phyloP scores from a whole-genome alignment of 2,329 filamentous ascomycete species.

The Arthrobotrys sphaeroides region DNA sequence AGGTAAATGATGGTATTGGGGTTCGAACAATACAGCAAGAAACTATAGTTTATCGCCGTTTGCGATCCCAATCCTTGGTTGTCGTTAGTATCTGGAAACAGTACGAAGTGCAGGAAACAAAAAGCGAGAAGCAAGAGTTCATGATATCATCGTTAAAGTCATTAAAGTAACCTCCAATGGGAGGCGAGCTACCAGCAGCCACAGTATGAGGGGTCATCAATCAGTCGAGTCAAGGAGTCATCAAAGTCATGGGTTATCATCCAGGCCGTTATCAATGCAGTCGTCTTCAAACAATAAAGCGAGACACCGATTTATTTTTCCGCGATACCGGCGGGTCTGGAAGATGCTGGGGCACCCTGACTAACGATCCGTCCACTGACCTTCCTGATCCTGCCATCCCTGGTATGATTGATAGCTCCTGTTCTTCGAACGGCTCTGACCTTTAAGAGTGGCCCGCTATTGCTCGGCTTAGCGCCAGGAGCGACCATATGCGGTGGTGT shows the following conservation, averaged over 20 bases:
- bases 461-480: conserved; percentile 32
- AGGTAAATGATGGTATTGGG: conserved; percentile 11
- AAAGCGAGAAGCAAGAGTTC: not conserved
- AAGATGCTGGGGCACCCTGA: conserved; percentile 34
- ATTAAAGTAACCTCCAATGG: not conserved
- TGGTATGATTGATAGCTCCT: conserved; percentile 39
- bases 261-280: not conserved
- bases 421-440: conserved; percentile 45
- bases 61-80: conserved; percentile 13
- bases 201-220: not conserved
- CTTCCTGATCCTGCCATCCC: conserved; percentile 44
- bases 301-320: conserved; percentile 15
- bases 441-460: conserved; percentile 27
- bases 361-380: conserved; percentile 46
- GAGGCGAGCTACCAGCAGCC: not conserved
- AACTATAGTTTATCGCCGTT: not conserved
- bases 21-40: conserved; percentile 5
- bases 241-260: conserved; percentile 23
- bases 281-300: not conserved
- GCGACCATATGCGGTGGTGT: conserved; percentile 50
- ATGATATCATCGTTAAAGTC: conserved; percentile 14
- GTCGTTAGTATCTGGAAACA: not conserved
- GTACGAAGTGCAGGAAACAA: not conserved
- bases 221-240: not conserved
- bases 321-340: conserved; percentile 15